Evolutionary conservation across 1,284 basidiomycete species (phyloP).

Genomic region (Leccinum pallidistipes): DNA sequence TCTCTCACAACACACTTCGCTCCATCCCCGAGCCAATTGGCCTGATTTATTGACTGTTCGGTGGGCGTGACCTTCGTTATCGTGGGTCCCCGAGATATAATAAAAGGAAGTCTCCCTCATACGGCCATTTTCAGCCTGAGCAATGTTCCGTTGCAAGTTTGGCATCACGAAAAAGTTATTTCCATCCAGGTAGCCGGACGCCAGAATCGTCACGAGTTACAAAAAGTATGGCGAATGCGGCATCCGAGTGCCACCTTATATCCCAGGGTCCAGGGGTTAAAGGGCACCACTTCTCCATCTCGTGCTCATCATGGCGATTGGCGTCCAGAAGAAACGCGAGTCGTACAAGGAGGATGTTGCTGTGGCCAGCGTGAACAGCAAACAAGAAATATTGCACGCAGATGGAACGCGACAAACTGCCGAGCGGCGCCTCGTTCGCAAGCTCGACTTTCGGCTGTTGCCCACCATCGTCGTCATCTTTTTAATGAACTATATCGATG

Average conservation of each 20-base stretch:
- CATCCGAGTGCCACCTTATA: conserved; percentile 7
- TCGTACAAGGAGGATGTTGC: conserved; percentile 5
- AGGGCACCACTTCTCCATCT: background rate
- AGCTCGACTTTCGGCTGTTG: conserved; percentile 57
- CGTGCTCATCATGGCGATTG: conserved; percentile 15
- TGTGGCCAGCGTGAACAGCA: background rate
- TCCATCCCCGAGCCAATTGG: background rate
- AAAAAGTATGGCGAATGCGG: background rate
- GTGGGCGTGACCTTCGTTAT: conserved; percentile 1
- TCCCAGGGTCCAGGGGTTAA: background rate
- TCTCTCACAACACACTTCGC: background rate
- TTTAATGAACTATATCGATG: conserved; percentile 73
- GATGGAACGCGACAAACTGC: conserved; percentile 21
- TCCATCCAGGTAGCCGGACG: background rate
- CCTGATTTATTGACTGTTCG: background rate
- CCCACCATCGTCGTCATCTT: conserved; percentile 63
- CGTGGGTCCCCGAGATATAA: conserved; percentile 11
- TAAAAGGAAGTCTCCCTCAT: background rate
- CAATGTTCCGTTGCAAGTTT: background rate
- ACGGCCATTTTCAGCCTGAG: background rate
- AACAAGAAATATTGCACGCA: conserved; percentile 1
- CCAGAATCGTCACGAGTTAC: conserved; percentile 7
- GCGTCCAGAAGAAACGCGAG: conserved; percentile 18
- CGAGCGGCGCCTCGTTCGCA: conserved; percentile 48
- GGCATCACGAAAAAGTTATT: background rate